A percentile compares a stretch with the other conserved stretches of the same genome.
Conservation (phyloP, 108 stramenopile genomes). For the Skeletonema menzelii region DNA sequence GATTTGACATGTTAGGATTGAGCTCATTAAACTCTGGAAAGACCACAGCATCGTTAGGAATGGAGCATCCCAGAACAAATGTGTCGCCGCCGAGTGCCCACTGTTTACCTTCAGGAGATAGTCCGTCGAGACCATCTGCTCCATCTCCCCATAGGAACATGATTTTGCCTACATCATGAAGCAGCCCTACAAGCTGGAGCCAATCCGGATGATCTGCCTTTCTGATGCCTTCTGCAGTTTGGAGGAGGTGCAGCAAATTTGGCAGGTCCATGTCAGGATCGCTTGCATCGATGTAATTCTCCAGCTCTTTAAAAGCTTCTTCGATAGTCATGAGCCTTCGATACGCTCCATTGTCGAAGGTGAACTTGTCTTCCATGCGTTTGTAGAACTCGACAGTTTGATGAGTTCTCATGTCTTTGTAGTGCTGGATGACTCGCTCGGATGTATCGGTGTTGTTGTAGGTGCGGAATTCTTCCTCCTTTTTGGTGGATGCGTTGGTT, state of each 20-base stretch:
- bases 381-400: slow-evolving; percentile 69
- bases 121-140: slow-evolving; percentile 73
- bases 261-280: slow-evolving; percentile 82
- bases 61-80: slow-evolving; percentile 73
- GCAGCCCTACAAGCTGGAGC: slow-evolving; percentile 69
- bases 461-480: slow-evolving; percentile 62
- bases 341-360: slow-evolving; percentile 25
- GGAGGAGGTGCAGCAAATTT: slow-evolving; percentile 72
- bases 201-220: slow-evolving; percentile 77
- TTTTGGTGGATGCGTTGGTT: slow-evolving; percentile 51
- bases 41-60: slow-evolving; percentile 70
- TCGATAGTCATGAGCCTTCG: slow-evolving; percentile 71
- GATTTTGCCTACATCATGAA: slow-evolving; percentile 90
- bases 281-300: slow-evolving; percentile 76
- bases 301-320: slow-evolving; percentile 72
- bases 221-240: slow-evolving; percentile 83
- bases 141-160: slow-evolving; percentile 79
- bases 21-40: slow-evolving; percentile 73
- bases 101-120: slow-evolving; percentile 66
- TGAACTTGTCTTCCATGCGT: slow-evolving; percentile 69
- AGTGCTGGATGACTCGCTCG: slow-evolving; percentile 57
- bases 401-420: slow-evolving; percentile 57
- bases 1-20: slow-evolving; percentile 76
- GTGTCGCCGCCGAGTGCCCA: slow-evolving; percentile 88
- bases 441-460: slow-evolving; percentile 47